Conservation (phyloP, 2,329 filamentous ascomycete species). For the Calonectria pseudoturangicola region DNA sequence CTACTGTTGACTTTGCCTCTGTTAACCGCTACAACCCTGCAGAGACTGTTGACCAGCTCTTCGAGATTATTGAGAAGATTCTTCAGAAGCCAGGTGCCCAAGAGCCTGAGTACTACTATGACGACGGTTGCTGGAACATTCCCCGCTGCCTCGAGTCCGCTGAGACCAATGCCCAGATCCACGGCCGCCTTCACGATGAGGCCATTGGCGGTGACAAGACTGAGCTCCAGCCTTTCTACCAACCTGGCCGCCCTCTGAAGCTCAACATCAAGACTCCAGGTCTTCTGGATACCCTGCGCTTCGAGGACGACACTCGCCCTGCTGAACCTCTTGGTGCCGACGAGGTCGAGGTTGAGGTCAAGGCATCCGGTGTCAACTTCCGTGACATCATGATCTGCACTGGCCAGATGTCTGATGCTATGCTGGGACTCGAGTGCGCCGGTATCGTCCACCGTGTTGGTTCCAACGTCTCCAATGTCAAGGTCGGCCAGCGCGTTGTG, state of each 20-base stretch:
- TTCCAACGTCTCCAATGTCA: slow-evolving; percentile 31
- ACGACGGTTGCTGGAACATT: slow-evolving; percentile 3
- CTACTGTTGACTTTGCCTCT: slow-evolving; percentile 24
- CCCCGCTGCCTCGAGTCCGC: slow-evolving; percentile 17
- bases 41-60: not conserved
- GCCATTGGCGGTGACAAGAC: not conserved
- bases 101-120: not conserved
- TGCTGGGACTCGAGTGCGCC: slow-evolving; percentile 30
- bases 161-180: slow-evolving; percentile 10
- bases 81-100: not conserved
- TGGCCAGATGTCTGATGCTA: slow-evolving; percentile 26
- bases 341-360: slow-evolving; percentile 37
- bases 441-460: slow-evolving; percentile 32
- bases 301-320: slow-evolving; percentile 18
- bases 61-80: not conserved
- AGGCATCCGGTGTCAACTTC: slow-evolving; percentile 40
- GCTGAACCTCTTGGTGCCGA: not conserved
- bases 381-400: slow-evolving; percentile 38
- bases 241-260: slow-evolving; percentile 24
- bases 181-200: not conserved
- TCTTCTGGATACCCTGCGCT: slow-evolving; percentile 33
- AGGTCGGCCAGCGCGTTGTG: slow-evolving; percentile 30
- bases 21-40: not conserved
- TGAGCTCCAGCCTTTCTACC: slow-evolving; percentile 8
- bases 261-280: slow-evolving; percentile 30